Conservation (phyloP, 306 rosid species). For the Begonia loranthoides region DNA sequence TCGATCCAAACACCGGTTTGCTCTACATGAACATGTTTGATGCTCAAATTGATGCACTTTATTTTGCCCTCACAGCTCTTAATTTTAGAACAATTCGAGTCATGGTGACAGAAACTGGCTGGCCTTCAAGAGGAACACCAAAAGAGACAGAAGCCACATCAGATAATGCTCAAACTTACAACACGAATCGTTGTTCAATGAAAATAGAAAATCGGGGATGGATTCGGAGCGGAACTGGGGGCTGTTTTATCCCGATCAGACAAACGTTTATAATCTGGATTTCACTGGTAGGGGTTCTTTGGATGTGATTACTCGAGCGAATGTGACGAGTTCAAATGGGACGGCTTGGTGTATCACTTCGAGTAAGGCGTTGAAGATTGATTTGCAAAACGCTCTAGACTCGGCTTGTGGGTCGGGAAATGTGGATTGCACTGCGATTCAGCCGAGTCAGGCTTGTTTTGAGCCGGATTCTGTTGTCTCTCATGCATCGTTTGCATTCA, state of each 20-base stretch:
- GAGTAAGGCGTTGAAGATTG: conserved; percentile 61
- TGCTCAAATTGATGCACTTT: conserved; percentile 92
- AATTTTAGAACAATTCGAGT: conserved; percentile 76
- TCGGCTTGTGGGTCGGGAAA: conserved; percentile 99
- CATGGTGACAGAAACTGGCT: conserved; percentile 94
- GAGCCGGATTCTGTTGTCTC: conserved; percentile 78
- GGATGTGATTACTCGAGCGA: conserved; percentile 42
- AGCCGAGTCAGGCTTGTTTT: conserved; percentile 94
- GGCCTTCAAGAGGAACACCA: conserved; percentile 97
- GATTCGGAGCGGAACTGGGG: conserved; percentile 99
- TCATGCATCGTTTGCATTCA: conserved; percentile 87
- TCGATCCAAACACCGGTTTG: conserved; percentile 93
- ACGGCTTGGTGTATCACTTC: conserved; percentile 95
- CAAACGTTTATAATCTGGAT: conserved; percentile 87
- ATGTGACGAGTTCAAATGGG: conserved; percentile 47
- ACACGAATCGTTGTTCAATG: conserved; percentile 55
- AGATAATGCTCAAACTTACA: conserved; percentile 70
- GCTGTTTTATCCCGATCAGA: conserved; percentile 82
- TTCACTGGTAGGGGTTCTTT: conserved; percentile 63
- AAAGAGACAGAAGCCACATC: conserved; percentile 84
- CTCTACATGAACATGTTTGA: conserved; percentile 88
- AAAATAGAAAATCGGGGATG: conserved; percentile 85
- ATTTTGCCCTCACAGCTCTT: conserved; percentile 74
- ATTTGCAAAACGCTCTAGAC: conserved; percentile 83
- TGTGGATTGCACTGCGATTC: conserved; percentile 83